Evolutionary conservation across 2,329 filamentous ascomycete species (phyloP).

Genomic region (Colletotrichum sp.): DNA sequence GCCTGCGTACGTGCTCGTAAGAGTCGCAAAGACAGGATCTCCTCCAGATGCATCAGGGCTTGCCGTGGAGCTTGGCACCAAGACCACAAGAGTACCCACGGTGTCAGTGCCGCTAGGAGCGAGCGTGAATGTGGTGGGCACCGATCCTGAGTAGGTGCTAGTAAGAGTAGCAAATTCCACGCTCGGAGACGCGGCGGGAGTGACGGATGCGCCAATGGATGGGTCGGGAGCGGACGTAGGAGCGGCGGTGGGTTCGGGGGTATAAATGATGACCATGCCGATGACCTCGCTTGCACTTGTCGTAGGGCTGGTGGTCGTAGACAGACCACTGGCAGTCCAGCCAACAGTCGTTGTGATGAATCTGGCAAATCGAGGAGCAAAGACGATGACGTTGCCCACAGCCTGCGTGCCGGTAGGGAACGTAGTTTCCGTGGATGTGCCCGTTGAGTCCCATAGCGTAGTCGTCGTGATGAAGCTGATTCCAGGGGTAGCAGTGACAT

Average conservation of each 20-base stretch:
- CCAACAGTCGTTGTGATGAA: background rate
- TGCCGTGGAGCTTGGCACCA: conserved; percentile 2
- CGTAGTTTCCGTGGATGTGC: background rate
- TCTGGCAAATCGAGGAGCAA: background rate
- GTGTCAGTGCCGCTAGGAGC: background rate
- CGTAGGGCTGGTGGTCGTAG: background rate
- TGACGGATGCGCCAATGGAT: background rate
- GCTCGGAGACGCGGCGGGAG: background rate
- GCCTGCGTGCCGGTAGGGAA: background rate
- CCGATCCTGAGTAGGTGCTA: background rate
- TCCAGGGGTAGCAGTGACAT: background rate
- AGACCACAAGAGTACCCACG: background rate
- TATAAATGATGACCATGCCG: background rate
- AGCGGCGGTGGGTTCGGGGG: background rate
- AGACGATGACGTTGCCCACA: background rate
- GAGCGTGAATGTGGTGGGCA: conserved; percentile 2
- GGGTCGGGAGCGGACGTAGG: background rate
- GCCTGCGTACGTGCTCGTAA: conserved; percentile 1
- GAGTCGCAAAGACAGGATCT: background rate
- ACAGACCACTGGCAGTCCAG: background rate
- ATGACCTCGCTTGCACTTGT: background rate
- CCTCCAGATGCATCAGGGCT: background rate
- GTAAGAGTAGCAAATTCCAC: background rate
- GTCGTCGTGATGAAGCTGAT: background rate
- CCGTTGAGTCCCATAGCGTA: background rate